Evolutionary conservation across 805 yeast genomes (phyloP).

Genomic region (Pichia heedii): DNA sequence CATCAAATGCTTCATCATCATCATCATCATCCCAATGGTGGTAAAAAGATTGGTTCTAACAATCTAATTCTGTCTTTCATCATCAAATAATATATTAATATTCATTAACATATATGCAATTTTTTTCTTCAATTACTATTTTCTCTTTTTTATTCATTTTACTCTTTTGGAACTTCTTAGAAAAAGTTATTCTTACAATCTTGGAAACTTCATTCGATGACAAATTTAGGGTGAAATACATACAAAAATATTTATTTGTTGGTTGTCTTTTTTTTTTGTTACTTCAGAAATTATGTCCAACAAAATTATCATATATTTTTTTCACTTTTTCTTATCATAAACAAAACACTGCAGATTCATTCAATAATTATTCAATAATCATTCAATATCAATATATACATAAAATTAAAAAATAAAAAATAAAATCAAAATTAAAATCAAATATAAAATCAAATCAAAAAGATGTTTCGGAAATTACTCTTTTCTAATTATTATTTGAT

Average conservation of each 20-base stretch:
- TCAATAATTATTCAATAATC: no score
- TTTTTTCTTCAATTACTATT: neutral
- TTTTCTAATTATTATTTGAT: no score
- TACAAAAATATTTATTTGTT: neutral
- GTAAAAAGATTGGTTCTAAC: conserved; percentile 12
- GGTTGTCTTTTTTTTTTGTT: no score
- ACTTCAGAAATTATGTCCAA: neutral
- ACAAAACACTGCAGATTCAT: neutral
- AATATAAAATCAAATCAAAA: no score
- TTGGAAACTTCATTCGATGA: conserved; percentile 1
- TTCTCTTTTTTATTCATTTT: neutral
- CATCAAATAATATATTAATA: neutral
- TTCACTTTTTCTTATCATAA: neutral
- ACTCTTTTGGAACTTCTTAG: conserved; percentile 13
- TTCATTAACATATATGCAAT: neutral
- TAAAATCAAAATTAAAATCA: no score
- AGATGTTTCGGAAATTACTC: no score
- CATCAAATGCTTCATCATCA: conserved; percentile 1
- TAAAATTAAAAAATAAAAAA: no score
- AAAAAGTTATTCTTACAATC: conserved; percentile 1
- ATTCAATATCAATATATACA: neutral
- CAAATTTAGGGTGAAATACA: conserved; percentile 1
- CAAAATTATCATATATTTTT: neutral
- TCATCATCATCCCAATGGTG: conserved; percentile 26
- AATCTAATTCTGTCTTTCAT: neutral